Base-by-base conservation (phyloP, 2,329 filamentous ascomycete species). In the Stagonosporopsis tanaceti region DNA sequence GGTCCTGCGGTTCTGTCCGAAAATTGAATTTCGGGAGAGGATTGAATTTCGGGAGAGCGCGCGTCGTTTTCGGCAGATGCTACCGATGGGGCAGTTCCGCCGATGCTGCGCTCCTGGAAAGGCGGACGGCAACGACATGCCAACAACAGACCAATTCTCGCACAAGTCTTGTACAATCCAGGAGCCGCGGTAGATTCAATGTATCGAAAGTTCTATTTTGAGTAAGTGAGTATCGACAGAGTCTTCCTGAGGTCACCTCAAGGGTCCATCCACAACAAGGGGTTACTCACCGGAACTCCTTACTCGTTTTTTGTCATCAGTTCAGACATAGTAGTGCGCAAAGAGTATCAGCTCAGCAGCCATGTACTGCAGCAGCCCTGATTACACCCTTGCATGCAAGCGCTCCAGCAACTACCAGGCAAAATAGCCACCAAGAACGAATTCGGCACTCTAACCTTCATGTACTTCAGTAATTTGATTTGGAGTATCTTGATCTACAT, bases 1-100 rank as follows among this genome's bases (percentile, higher is more conserved):
- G 47, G 47, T 57, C 45, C 39, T 38, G 37, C 44, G 47, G 47
- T 52, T 48, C 39, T 38, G 30, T 57, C 45, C 54, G 48, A 48
- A 20, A 20, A 20, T 20, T 20, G 20, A 20, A 20, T 20, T 45
- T 17, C 54, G 32, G 53, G n/a, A 34, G 30, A 14, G 51, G 48
- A 57, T 48, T 48, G 54, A 47, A 48, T 57, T 53, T 57, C 54
- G 34, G 53, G 40, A 45, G 30, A 24, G 53, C 53, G 34, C 47
- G 47, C 53, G 47, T 47, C 53, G 47, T 46, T 17, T n/a, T 54
- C 52, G 53, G 53, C 41, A 50, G 34, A 30, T 17, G 27, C 20
- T 39, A 56, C 53, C 34, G 47, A 57, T 42, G 42, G 48, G 44
- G 54, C 38, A 35, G 37, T 27, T 22, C 50, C 48, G 48, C 39